A percentile compares a stretch with the other conserved stretches of the same genome.
Conservation (phyloP, 371 early-diverging fungal genomes). For the Mucor plumbeus region DNA sequence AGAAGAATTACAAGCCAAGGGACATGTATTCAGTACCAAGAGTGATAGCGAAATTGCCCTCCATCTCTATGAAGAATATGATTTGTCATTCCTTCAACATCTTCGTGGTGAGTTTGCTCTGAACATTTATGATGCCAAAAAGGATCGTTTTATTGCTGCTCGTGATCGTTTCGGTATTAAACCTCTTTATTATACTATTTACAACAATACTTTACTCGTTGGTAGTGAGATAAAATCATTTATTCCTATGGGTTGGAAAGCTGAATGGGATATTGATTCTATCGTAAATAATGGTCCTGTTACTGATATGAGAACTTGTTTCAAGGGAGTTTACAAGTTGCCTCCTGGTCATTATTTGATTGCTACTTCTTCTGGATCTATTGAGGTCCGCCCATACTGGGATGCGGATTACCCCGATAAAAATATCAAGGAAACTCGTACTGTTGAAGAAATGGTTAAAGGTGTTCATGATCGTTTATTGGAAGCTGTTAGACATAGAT, state of each 20-base stretch:
- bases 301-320: slow-evolving; percentile 23
- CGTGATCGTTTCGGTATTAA: slow-evolving; percentile 36
- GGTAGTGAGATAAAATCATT: slow-evolving; percentile 37
- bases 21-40: slow-evolving; percentile 28
- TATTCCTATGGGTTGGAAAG: slow-evolving; percentile 27
- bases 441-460: slow-evolving; percentile 33
- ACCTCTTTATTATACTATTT: slow-evolving; percentile 31
- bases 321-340: slow-evolving; percentile 32
- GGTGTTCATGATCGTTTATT: slow-evolving; percentile 31
- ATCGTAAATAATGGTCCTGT: slow-evolving; percentile 21
- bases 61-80: slow-evolving; percentile 29
- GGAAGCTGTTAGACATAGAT: slow-evolving; percentile 27
- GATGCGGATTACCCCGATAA: slow-evolving; percentile 37
- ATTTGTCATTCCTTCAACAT: slow-evolving; percentile 22
- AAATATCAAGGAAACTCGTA: slow-evolving; percentile 20
- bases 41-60: slow-evolving; percentile 36
- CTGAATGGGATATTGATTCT: slow-evolving; percentile 33
- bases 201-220: slow-evolving; percentile 23
- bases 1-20: slow-evolving; percentile 16
- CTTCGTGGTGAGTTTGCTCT: slow-evolving; percentile 35
- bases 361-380: slow-evolving; percentile 14
- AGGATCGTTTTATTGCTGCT: slow-evolving; percentile 21
- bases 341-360: slow-evolving; percentile 24
- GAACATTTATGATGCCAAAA: slow-evolving; percentile 21
- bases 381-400: slow-evolving; percentile 27